phyloP scores from a whole-genome alignment of 2,329 filamentous ascomycete species.

The Pseudocercospora crystallina region DNA sequence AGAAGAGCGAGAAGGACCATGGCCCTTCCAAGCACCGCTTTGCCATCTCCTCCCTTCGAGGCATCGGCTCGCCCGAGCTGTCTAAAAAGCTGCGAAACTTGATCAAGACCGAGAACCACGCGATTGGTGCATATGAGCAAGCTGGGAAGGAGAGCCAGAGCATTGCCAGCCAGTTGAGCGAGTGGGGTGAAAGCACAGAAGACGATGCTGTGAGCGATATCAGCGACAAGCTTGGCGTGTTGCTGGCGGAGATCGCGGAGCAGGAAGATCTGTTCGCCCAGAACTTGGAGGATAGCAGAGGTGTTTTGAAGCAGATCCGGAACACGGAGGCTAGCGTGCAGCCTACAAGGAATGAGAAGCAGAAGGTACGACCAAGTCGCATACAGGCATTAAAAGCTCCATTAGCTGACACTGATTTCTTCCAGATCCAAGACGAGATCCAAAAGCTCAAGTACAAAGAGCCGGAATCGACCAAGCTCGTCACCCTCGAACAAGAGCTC shows the following conservation, averaged over 20 bases:
- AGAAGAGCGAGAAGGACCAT: conserved; percentile 48
- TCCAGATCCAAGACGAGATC: conserved; percentile 80
- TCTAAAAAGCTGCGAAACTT: conserved; percentile 85
- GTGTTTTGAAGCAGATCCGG: conserved; percentile 82
- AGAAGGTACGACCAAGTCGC: conserved; percentile 54
- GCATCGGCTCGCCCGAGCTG: conserved; percentile 76
- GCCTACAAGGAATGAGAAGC: conserved; percentile 82
- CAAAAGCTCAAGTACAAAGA: conserved; percentile 89
- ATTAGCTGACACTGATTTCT: no score
- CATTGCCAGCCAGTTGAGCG: conserved; percentile 86
- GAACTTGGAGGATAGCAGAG: conserved; percentile 80
- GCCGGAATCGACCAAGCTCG: conserved; percentile 75
- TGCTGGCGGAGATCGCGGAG: conserved; percentile 89
- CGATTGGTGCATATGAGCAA: conserved; percentile 78
- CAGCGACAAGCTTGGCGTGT: conserved; percentile 90
- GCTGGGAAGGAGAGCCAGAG: conserved; percentile 80
- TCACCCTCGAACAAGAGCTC: conserved; percentile 90
- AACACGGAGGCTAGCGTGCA: conserved; percentile 96
- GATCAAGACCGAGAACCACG: conserved; percentile 92
- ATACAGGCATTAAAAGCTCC: not conserved
- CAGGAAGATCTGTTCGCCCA: conserved; percentile 89
- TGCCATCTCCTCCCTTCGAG: conserved; percentile 81
- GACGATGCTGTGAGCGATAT: conserved; percentile 88
- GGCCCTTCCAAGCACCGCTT: conserved; percentile 65
- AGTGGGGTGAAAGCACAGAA: conserved; percentile 90